These are phyloP conservation scores for Nevesoporus exiguus DNA, from an alignment of 768 basidiomycete genomes.

Conservation along the genomic window DNA sequence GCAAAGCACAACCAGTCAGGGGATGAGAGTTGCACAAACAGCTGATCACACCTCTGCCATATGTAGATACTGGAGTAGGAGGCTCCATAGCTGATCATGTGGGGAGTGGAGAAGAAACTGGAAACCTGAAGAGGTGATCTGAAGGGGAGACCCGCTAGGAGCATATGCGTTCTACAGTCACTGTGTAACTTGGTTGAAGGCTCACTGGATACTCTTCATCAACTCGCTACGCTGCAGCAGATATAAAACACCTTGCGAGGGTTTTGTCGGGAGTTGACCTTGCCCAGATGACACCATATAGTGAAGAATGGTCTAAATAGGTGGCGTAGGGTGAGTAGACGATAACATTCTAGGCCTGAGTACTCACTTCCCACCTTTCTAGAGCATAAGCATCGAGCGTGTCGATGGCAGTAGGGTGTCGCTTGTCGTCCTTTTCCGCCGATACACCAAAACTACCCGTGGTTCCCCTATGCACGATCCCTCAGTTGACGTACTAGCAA, in stretches of 20 bases:
- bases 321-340: not conserved
- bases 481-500: slow-evolving; percentile 7
- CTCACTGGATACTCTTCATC: slow-evolving; percentile 73
- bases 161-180: not conserved
- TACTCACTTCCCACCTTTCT: slow-evolving; percentile 84
- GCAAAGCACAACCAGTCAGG: slow-evolving; percentile 12
- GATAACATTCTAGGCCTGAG: not conserved
- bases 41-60: slow-evolving; percentile 65
- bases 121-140: slow-evolving; percentile 93
- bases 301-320: slow-evolving; percentile 81
- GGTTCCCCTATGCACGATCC: slow-evolving; percentile 48
- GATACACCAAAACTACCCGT: slow-evolving; percentile 85
- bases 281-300: slow-evolving; percentile 96
- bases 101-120: slow-evolving; percentile 95
- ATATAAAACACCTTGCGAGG: slow-evolving; percentile 80
- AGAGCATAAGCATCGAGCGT: slow-evolving; percentile 77
- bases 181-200: slow-evolving; percentile 1
- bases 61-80: slow-evolving; percentile 85
- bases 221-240: slow-evolving; percentile 81
- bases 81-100: slow-evolving; percentile 92
- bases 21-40: slow-evolving; percentile 1
- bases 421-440: slow-evolving; percentile 61
- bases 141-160: slow-evolving; percentile 51
- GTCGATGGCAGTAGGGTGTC: slow-evolving; percentile 50
- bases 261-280: slow-evolving; percentile 69